Base-by-base conservation (phyloP, 768 basidiomycete genomes). In the Xerocomellus chrysenteron region DNA sequence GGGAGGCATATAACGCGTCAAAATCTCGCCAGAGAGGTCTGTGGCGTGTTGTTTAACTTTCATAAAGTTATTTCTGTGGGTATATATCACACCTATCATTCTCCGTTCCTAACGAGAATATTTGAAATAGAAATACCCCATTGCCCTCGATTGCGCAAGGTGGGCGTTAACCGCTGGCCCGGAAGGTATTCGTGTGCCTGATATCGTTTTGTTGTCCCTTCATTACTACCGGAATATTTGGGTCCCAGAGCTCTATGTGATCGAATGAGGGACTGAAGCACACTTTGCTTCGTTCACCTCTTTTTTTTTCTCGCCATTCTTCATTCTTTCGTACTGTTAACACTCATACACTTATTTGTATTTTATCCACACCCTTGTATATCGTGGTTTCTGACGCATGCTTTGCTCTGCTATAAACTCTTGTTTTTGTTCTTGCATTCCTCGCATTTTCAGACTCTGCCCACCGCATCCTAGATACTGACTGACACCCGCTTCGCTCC, bases 161-260 rank as follows among this genome's bases (percentile, higher is more conserved):
- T 71, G 69, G 69, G 61, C 61, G 0, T 41, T 69, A 11, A 58
- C 58, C 5, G 13, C 50, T 8, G 54, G 57, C 13, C 16, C 50
- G 9, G 59, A 65, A 53, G 60, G 56, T 40, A 60, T 69, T n/a
- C 55, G 50, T 9, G 26, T 37, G 2, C 28, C 49, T 11, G 65
- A 67, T 13, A 35, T 71, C 9, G 57, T 59, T 12, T 40, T 70
- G 12, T 37, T 71, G 0, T 63, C 65, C 30, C 32, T 64, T 3
- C 70, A 70, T 53, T 66, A 69, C 46, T 71, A 71, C 47, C 52
- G 55, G n/a, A 62, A 59, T n/a, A 39, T 56, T 6, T 70, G 69
- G 69, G 45, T 70, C 4, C 69, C 69, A 32, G 69, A 70, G 36
- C 40, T 70, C 50, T 69, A 71, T 40, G 62, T 70, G 56, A 57